These are phyloP conservation scores for Sphaerostilbella broomeana DNA, from an alignment of 2,329 filamentous ascomycete genomes.

Conservation along the genomic window DNA sequence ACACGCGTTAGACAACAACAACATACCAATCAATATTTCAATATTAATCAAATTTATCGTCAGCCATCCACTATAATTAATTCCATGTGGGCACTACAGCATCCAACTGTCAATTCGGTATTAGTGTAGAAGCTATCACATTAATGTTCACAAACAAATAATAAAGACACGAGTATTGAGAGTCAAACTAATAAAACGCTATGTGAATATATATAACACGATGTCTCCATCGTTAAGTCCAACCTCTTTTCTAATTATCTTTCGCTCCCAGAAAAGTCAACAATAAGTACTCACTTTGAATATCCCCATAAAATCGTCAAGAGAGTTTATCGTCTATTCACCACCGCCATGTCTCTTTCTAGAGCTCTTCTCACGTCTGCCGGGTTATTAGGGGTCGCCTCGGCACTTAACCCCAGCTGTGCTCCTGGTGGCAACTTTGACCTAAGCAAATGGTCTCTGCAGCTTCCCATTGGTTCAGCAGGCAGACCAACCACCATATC, in stretches of 20 bases:
- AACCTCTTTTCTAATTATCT: not conserved
- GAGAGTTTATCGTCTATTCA: too few species aligned
- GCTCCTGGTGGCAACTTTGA: constrained; percentile 26
- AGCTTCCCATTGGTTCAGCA: constrained; percentile 30
- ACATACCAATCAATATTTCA: too few species aligned
- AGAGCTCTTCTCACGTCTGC: constrained; percentile 7
- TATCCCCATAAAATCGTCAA: too few species aligned
- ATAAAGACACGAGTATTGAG: not conserved
- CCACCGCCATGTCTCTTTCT: constrained; percentile 1
- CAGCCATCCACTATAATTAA: too few species aligned
- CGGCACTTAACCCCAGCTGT: constrained; percentile 10
- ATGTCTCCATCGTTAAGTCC: too few species aligned
- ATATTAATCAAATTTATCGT: too few species aligned
- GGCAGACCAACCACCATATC: constrained; percentile 21
- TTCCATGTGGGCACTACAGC: not conserved
- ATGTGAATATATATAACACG: too few species aligned
- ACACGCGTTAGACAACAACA: too few species aligned
- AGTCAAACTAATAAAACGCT: not conserved
- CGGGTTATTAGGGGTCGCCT: constrained; percentile 5
- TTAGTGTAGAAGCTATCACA: constrained; percentile 1
- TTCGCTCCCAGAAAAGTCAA: too few species aligned
- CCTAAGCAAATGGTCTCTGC: constrained; percentile 29
- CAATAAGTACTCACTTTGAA: too few species aligned
- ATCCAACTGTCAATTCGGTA: not conserved
- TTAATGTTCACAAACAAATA: not conserved